These are phyloP conservation scores for Lagerstroemia speciosa DNA, from an alignment of 345 rosid genomes.

Conservation along the genomic window DNA sequence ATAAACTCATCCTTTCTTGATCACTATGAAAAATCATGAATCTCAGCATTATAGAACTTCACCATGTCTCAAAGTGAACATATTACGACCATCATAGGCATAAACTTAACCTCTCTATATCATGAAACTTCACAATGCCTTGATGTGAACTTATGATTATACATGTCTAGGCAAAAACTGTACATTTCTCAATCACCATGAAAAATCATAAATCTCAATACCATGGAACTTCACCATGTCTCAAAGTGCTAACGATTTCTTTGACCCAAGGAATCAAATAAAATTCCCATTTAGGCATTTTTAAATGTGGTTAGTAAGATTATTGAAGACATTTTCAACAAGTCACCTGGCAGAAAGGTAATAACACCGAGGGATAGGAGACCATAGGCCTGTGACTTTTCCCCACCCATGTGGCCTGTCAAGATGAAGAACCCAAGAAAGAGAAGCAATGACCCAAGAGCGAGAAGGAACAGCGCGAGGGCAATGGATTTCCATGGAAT, in stretches of 20 bases:
- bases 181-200: too few species aligned
- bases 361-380: constrained; percentile 26
- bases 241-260: too few species aligned
- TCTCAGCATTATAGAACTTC: too few species aligned
- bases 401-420: constrained; percentile 35
- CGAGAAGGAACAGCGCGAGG: constrained; percentile 26
- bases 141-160: too few species aligned
- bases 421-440: constrained; percentile 29
- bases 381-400: constrained; percentile 31
- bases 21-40: too few species aligned
- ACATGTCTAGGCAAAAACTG: too few species aligned
- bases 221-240: background rate
- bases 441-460: constrained; percentile 27
- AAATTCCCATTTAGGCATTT: background rate
- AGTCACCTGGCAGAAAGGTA: constrained; percentile 29
- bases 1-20: too few species aligned
- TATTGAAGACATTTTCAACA: background rate
- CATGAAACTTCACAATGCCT: too few species aligned
- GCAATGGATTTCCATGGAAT: constrained; percentile 35
- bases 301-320: background rate
- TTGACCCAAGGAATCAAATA: background rate
- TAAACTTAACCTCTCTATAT: too few species aligned
- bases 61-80: too few species aligned
- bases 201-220: too few species aligned
- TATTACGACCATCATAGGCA: too few species aligned